Evolutionary conservation across 306 rosid genomes (phyloP).

Genomic region (Bauhinia variegata): DNA sequence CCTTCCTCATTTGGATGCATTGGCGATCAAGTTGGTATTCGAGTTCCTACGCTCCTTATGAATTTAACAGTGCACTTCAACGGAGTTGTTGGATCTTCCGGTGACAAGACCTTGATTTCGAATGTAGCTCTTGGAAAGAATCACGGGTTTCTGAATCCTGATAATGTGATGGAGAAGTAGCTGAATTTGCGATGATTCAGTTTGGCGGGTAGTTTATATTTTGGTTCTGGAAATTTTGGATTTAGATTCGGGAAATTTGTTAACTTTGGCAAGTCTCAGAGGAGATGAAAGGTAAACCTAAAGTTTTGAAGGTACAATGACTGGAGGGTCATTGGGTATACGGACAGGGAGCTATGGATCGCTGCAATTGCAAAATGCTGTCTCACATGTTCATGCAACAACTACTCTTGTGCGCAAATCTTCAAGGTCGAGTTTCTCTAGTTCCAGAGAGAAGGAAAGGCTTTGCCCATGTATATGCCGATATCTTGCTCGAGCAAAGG

Average conservation of each 20-base stretch:
- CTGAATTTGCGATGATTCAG: slow-evolving; percentile 38
- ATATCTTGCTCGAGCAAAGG: slow-evolving; percentile 65
- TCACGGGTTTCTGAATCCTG: not conserved
- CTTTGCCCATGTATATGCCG: slow-evolving; percentile 56
- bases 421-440: slow-evolving; percentile 64
- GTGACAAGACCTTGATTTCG: not conserved
- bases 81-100: slow-evolving; percentile 30
- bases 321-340: slow-evolving; percentile 88
- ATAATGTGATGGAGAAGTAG: slow-evolving; percentile 28
- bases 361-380: slow-evolving; percentile 72
- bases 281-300: slow-evolving; percentile 62
- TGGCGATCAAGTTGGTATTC: slow-evolving; percentile 36
- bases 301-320: slow-evolving; percentile 67
- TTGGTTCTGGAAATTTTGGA: slow-evolving; percentile 20
- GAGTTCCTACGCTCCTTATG: not conserved
- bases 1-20: slow-evolving; percentile 6
- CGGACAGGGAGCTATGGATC: slow-evolving; percentile 80
- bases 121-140: slow-evolving; percentile 26
- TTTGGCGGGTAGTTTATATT: slow-evolving; percentile 12
- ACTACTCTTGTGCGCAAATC: slow-evolving; percentile 63
- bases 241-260: slow-evolving; percentile 22
- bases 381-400: slow-evolving; percentile 40
- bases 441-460: slow-evolving; percentile 85
- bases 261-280: not conserved
- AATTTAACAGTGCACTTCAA: not conserved